These are phyloP conservation scores for Huntiella abstrusa DNA, from an alignment of 2,329 filamentous ascomycete genomes.

Conservation along the genomic window DNA sequence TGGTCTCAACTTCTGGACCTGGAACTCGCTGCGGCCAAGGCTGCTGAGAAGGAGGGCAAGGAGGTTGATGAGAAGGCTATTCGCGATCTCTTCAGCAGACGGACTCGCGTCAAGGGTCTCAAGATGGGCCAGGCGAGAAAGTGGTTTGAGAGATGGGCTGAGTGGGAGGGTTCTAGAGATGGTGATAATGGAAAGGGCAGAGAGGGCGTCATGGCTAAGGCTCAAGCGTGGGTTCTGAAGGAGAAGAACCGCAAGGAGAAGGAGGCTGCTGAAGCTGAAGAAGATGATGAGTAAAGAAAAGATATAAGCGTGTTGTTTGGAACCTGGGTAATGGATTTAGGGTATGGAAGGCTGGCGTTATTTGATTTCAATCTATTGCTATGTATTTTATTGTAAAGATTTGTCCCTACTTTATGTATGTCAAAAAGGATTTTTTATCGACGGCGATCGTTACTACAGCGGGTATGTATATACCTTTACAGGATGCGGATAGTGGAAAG, in stretches of 20 bases:
- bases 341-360: too few species aligned
- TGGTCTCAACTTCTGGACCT: conserved; percentile 87
- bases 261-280: conserved; percentile 14
- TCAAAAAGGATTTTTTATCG: too few species aligned
- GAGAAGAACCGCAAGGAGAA: conserved; percentile 27
- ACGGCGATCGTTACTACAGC: too few species aligned
- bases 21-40: conserved; percentile 46
- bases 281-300: conserved; percentile 13
- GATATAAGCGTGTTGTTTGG: too few species aligned
- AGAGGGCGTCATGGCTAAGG: conserved; percentile 48
- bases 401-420: too few species aligned
- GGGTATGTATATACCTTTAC: too few species aligned
- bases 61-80: conserved; percentile 38
- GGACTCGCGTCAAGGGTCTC: conserved; percentile 47
- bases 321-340: too few species aligned
- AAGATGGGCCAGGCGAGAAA: conserved; percentile 69
- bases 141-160: conserved; percentile 83
- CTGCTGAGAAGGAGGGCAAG: conserved; percentile 32
- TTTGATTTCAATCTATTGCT: too few species aligned
- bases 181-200: conserved; percentile 34
- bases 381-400: too few species aligned
- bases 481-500: too few species aligned
- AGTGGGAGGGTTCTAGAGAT: conserved; percentile 64
- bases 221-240: conserved; percentile 37
- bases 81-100: conserved; percentile 66